Evolutionary conservation across 495 filamentous ascomycete genomes (phyloP), one percentile per base, ranked within the genome.

Genomic region (Daldinia loculata): DNA sequence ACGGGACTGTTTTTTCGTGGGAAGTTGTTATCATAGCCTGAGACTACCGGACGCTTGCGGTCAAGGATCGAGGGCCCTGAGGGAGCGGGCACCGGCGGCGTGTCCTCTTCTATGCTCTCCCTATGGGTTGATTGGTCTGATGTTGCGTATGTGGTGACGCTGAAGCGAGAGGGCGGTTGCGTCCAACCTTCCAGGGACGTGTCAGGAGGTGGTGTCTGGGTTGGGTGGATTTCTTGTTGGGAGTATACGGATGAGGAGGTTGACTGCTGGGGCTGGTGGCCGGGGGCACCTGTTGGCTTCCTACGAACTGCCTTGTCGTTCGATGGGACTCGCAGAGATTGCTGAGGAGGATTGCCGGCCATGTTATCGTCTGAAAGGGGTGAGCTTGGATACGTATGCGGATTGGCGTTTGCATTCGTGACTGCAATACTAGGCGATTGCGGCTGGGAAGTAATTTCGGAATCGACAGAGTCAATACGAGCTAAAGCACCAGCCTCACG

Each of bases 161-260:
- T 93, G 81, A 92, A 93, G 43, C 90, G 91, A 60, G 91, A 94
- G 0, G 77, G 74, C 7, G 88, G 90, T 56, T 90, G 83, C 15
- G 78, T 72, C 77, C 78, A 83, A 14, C 74, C 70, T 6, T 80
- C 78, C 17, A 27, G 22, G 56, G 73, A 43, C 66, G 71, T 61
- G 56, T 69, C 62, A 34, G 63, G 61, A 52, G 63, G 29, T 45
- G 68, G 19, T 7, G 55, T 58, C 19, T 74, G 63, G 7, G 69
- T 34, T 17, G 69, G 45, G 41, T 63, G 48, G 14, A 63, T 57
- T 30, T 70, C 71, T 30, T 75, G 71, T 63, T 81, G 75, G 27
- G 80, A 74, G 68, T 79, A 80, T 19, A 80, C 65, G 0, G 79
- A 79, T 11, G 81, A 80, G 1, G 78, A 69, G 9, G 79, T 81